phyloP scores from a whole-genome alignment of 805 yeast genomes.

The Schwanniomyces pseudopolymorphus region DNA sequence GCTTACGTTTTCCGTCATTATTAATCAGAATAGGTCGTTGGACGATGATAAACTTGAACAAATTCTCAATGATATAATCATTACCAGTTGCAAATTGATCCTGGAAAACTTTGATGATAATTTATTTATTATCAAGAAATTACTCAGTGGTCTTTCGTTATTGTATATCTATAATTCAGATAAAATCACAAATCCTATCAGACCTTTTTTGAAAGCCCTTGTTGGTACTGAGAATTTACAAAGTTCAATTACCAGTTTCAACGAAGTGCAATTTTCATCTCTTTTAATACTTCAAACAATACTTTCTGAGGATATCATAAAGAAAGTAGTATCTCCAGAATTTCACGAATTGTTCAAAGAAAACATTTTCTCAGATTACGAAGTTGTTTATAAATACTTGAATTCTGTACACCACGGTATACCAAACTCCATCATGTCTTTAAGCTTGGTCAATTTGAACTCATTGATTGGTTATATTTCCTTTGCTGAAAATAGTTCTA shows the following conservation, averaged over 20 bases:
- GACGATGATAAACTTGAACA: constrained; percentile 13
- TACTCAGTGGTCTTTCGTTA: constrained; percentile 54
- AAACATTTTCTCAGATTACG: constrained; percentile 27
- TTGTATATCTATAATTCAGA: constrained; percentile 41
- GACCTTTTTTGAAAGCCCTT: constrained; percentile 10
- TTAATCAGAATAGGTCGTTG: constrained; percentile 30
- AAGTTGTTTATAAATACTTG: constrained; percentile 18
- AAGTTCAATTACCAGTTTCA: constrained; percentile 4
- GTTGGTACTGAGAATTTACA: constrained; percentile 3
- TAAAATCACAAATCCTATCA: constrained; percentile 43
- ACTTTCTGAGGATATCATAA: constrained; percentile 51
- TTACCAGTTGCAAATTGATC: constrained; percentile 1
- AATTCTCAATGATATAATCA: constrained; percentile 8
- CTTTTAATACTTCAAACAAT: constrained; percentile 41
- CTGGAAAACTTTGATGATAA: constrained; percentile 9
- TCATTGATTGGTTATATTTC: constrained; percentile 41
- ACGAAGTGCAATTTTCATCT: constrained; percentile 14
- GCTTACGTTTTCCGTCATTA: constrained; percentile 66
- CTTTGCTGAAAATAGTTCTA: constrained; percentile 33
- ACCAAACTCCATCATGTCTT: constrained; percentile 9
- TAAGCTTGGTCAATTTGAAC: constrained; percentile 24
- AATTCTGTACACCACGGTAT: constrained; percentile 2
- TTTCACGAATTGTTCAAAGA: constrained; percentile 40
- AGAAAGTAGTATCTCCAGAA: constrained; percentile 25
- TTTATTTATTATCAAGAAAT: constrained; percentile 52